Conservation (phyloP, 2,329 filamentous ascomycete genomes). For the Ceratocystis cubensis region DNA sequence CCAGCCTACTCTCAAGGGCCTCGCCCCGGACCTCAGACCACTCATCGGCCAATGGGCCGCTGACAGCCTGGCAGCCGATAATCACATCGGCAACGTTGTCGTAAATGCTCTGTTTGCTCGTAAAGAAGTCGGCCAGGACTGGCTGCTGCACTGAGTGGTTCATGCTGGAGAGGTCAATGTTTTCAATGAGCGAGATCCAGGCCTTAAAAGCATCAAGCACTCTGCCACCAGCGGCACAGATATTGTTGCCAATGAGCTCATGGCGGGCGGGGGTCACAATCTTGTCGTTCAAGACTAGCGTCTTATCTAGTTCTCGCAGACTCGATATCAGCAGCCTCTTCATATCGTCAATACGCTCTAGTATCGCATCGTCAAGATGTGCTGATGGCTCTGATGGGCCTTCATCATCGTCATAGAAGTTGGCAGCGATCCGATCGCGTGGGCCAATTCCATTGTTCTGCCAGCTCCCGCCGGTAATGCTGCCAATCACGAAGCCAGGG, state of each 20-base stretch:
- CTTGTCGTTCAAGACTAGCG: conserved; percentile 64
- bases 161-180: conserved; percentile 72
- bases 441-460: conserved; percentile 55
- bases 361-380: conserved; percentile 59
- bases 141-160: conserved; percentile 70
- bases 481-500: conserved; percentile 85
- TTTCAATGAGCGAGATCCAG: conserved; percentile 83
- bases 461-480: conserved; percentile 76
- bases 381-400: conserved; percentile 56
- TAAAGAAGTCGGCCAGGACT: conserved; percentile 72
- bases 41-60: conserved; percentile 81
- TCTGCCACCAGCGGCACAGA: conserved; percentile 65
- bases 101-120: conserved; percentile 86
- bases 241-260: conserved; percentile 64
- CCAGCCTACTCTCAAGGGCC: conserved; percentile 73
- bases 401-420: conserved; percentile 78
- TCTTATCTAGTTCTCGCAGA: conserved; percentile 78
- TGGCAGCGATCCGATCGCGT: conserved; percentile 61
- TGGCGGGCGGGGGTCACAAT: conserved; percentile 69
- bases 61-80: conserved; percentile 78
- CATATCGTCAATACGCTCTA: conserved; percentile 75
- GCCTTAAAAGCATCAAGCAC: conserved; percentile 81
- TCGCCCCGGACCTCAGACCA: conserved; percentile 90
- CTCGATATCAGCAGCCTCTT: conserved; percentile 75
- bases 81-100: conserved; percentile 86